A percentile compares a stretch with the other conserved stretches of the same genome.
Evolutionary conservation across 2,329 filamentous ascomycete species (phyloP).

Genomic region (Hypomyces rosellus): DNA sequence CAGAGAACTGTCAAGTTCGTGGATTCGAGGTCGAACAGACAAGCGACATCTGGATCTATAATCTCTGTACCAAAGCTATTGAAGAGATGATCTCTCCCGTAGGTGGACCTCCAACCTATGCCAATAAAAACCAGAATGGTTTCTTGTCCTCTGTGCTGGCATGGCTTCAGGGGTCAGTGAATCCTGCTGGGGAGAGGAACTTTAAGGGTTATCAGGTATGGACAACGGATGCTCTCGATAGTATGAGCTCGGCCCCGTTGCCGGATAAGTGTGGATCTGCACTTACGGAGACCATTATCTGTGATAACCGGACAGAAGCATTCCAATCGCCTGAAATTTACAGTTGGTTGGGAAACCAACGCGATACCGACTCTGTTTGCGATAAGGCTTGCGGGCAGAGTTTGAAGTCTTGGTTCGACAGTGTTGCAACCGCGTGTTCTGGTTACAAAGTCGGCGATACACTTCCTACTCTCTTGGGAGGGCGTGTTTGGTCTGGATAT

Average conservation of each 20-base stretch:
- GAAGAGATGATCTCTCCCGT: not conserved
- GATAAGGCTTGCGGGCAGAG: not conserved
- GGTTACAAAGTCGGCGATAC: not conserved
- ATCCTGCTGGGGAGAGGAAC: too few species aligned
- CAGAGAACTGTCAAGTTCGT: constrained; percentile 16
- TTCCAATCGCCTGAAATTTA: too few species aligned
- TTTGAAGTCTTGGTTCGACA: not conserved
- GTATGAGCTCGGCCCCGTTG: too few species aligned
- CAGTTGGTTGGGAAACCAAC: too few species aligned
- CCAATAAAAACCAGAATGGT: not conserved
- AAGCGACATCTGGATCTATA: constrained; percentile 14
- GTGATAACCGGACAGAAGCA: too few species aligned
- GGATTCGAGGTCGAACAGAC: constrained; percentile 10
- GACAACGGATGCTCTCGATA: too few species aligned
- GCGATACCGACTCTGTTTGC: not conserved
- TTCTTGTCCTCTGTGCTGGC: not conserved
- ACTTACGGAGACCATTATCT: too few species aligned
- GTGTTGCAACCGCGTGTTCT: not conserved
- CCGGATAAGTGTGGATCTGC: too few species aligned
- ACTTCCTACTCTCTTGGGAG: not conserved
- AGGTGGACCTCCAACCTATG: not conserved
- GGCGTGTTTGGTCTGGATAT: not conserved
- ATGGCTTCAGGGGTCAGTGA: not conserved
- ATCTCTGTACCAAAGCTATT: constrained; percentile 9
- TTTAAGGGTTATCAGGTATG: not conserved